These are phyloP conservation scores for Colletotrichum tropicale DNA, from an alignment of 2,329 filamentous ascomycete species.

Conservation along the genomic window DNA sequence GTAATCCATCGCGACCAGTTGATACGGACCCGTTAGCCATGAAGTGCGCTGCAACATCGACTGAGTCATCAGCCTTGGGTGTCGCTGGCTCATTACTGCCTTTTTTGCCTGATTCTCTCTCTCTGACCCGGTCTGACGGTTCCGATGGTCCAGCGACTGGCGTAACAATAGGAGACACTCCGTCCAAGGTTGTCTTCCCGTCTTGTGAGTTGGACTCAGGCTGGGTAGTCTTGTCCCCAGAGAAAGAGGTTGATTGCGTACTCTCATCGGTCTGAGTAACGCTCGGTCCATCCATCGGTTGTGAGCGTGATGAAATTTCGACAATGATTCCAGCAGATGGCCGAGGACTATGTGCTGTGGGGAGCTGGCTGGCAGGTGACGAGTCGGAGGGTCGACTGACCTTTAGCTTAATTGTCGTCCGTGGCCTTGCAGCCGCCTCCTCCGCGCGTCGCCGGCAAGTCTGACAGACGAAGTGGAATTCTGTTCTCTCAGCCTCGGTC, in stretches of 20 bases:
- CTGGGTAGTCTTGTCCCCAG: background rate
- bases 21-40: background rate
- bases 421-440: conserved; percentile 63
- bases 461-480: conserved; percentile 86
- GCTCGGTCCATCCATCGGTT: background rate
- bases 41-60: background rate
- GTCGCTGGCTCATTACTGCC: background rate
- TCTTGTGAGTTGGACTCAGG: background rate
- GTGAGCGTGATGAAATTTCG: background rate
- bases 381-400: conserved; percentile 33
- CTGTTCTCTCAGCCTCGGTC: conserved; percentile 78
- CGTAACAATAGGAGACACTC: background rate
- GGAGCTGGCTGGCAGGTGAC: background rate
- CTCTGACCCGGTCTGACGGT: background rate
- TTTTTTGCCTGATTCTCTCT: background rate
- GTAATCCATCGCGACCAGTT: background rate
- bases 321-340: background rate
- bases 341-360: background rate
- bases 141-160: background rate
- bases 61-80: background rate
- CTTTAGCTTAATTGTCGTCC: conserved; percentile 59
- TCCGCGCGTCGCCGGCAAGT: conserved; percentile 75
- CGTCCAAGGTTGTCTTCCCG: background rate
- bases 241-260: background rate
- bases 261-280: background rate